phyloP scores from a whole-genome alignment of 257 asterid genomes.

The Solanum chmielewskii region DNA sequence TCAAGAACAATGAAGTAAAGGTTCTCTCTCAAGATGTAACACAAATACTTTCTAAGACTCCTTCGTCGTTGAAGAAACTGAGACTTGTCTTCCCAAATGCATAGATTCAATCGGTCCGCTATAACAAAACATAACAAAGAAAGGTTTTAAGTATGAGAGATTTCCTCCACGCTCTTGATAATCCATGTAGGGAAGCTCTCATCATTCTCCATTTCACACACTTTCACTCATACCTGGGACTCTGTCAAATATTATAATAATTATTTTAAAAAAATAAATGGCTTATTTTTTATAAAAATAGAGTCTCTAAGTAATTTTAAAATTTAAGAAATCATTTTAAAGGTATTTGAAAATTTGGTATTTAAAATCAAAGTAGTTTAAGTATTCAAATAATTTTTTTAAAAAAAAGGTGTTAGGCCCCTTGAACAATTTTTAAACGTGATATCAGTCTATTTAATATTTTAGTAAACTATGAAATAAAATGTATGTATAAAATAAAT shows the following conservation, averaged over 20 bases:
- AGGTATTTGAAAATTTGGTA: background rate
- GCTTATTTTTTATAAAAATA: background rate
- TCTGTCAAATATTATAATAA: constrained; percentile 38
- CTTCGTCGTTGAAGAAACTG: constrained; percentile 46
- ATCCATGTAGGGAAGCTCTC: constrained; percentile 56
- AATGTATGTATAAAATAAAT: no score
- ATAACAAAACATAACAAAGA: constrained; percentile 65
- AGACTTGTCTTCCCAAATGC: constrained; percentile 51
- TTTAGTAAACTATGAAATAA: no score
- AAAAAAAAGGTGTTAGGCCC: no score
- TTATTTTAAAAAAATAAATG: no score
- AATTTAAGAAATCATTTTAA: background rate
- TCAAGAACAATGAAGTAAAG: constrained; percentile 33
- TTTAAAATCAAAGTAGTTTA: no score
- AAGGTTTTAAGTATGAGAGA: constrained; percentile 67
- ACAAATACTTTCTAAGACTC: constrained; percentile 34
- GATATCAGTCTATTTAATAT: no score
- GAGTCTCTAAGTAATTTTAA: background rate
- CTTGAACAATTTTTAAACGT: no score
- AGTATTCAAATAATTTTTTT: no score
- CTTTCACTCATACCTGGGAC: constrained; percentile 71
- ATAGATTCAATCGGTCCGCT: constrained; percentile 63
- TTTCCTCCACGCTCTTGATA: constrained; percentile 35
- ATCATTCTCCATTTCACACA: constrained; percentile 65
- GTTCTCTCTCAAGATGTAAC: constrained; percentile 45